Conservation (phyloP, 169 alveolate genomes). For the Plasmodium gonderi region DNA sequence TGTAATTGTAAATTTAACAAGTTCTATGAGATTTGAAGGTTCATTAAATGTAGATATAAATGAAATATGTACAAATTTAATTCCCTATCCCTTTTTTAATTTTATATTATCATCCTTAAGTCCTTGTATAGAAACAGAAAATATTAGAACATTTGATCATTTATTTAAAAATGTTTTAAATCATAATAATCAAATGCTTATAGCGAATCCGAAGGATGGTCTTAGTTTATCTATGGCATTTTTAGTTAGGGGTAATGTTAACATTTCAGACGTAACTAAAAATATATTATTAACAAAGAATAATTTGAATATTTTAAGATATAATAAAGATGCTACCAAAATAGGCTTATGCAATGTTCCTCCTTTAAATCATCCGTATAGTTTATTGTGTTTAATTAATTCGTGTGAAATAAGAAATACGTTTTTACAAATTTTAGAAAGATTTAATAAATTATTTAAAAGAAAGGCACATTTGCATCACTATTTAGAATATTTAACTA, state of each 20-base stretch:
- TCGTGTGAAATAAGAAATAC: constrained; percentile 88
- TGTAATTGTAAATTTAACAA: constrained; percentile 85
- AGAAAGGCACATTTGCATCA: constrained; percentile 92
- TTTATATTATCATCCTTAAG: constrained; percentile 90
- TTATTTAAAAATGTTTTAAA: constrained; percentile 79
- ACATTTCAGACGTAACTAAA: constrained; percentile 91
- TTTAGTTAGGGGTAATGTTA: constrained; percentile 92
- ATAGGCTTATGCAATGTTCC: constrained; percentile 92
- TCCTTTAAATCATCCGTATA: constrained; percentile 90
- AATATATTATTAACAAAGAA: constrained; percentile 88
- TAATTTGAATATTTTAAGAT: constrained; percentile 89
- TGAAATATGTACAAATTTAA: constrained; percentile 96
- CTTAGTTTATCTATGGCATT: constrained; percentile 93
- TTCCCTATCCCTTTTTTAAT: constrained; percentile 94
- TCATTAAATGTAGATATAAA: constrained; percentile 94
- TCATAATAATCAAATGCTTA: constrained; percentile 80
- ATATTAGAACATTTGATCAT: constrained; percentile 61
- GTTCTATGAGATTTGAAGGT: constrained; percentile 97
- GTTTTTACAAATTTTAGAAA: constrained; percentile 82
- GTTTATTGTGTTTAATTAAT: constrained; percentile 90
- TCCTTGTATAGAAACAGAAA: constrained; percentile 81
- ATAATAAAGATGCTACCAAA: constrained; percentile 94
- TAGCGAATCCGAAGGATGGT: constrained; percentile 88
- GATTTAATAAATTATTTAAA: constrained; percentile 89
- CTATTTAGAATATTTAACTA: constrained; percentile 85